Base-by-base conservation (phyloP, 495 filamentous ascomycete genomes). In the Peziza echinospora region DNA sequence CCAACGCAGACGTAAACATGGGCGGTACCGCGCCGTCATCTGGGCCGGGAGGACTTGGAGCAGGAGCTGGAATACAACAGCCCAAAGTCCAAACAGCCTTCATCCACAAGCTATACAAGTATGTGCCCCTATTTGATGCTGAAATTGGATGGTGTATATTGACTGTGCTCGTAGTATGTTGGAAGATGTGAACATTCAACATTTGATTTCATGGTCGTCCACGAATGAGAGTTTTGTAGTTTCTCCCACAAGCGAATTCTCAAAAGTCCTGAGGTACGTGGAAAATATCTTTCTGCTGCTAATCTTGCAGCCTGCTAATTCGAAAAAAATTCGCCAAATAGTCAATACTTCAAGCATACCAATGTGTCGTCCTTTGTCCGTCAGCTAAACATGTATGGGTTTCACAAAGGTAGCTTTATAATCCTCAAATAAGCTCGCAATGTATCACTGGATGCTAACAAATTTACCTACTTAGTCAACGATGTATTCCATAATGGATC, bases 101-200 rank as follows among this genome's bases (percentile, higher is more conserved):
- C 59, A 96, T 97, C 50, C 89, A 97, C 62, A 97, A 97, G 62
- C 73, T 97, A 16, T 97, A 94, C 72, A 97, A 92, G 87, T 96
- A 71, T 47, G 78, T 43, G 26, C 26, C 8, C 41, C 10, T 11
- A 3, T 19, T 5, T 43, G 41, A 23, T 17, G 5, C n/a, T 19
- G n/a, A 43, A 4, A 19, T 22, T 43, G 41, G 21, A 19, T 3
- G 21, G 22, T n/a, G n/a, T n/a, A 43, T 5, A 43, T 21, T 43
- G 41, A 43, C 41, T 11, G 0, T 3, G 11, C 2, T 5, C 16
- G 6, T 37, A 96, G 87, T 64, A 97, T 97, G 89, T 68, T 97
- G 47, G 89, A 97, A 60, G 89, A 97, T 61, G 72, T 75, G 23
- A 75, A 69, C 52, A 97, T 97, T 53, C 82, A 87, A 52, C 84